These are phyloP conservation scores for Sarocladium kiliense DNA, from an alignment of 2,329 filamentous ascomycete genomes.

Conservation along the genomic window DNA sequence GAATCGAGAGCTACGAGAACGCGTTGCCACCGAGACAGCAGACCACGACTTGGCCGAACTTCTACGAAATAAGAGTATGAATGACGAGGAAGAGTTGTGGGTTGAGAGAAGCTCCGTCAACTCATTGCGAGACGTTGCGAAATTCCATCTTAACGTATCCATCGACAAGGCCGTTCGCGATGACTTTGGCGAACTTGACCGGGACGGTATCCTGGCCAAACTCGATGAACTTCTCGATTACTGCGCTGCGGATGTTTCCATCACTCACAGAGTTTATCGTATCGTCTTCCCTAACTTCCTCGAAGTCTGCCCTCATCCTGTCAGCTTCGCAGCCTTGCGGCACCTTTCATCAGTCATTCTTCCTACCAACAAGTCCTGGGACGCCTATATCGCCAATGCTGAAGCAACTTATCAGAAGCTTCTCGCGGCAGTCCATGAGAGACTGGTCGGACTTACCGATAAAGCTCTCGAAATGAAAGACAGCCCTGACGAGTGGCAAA, in stretches of 20 bases:
- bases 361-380: constrained; percentile 84
- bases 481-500: constrained; percentile 61
- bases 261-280: constrained; percentile 91
- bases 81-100: constrained; percentile 94
- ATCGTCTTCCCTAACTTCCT: constrained; percentile 90
- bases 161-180: constrained; percentile 88
- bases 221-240: constrained; percentile 85
- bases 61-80: constrained; percentile 61
- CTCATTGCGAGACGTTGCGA: constrained; percentile 88
- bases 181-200: constrained; percentile 78
- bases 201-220: constrained; percentile 62
- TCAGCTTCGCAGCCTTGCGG: constrained; percentile 90
- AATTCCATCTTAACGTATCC: constrained; percentile 87
- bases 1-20: constrained; percentile 76
- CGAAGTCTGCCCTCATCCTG: constrained; percentile 87
- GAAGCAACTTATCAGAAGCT: constrained; percentile 79
- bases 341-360: constrained; percentile 93
- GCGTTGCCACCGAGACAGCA: constrained; percentile 65
- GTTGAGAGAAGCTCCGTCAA: constrained; percentile 92
- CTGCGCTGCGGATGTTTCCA: constrained; percentile 87
- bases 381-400: constrained; percentile 74
- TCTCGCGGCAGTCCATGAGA: constrained; percentile 70
- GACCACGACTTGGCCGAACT: constrained; percentile 67
- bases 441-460: constrained; percentile 67
- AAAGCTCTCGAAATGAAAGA: constrained; percentile 72